Conservation (phyloP, 2,329 filamentous ascomycete genomes). For the Dendryphion nanum region DNA sequence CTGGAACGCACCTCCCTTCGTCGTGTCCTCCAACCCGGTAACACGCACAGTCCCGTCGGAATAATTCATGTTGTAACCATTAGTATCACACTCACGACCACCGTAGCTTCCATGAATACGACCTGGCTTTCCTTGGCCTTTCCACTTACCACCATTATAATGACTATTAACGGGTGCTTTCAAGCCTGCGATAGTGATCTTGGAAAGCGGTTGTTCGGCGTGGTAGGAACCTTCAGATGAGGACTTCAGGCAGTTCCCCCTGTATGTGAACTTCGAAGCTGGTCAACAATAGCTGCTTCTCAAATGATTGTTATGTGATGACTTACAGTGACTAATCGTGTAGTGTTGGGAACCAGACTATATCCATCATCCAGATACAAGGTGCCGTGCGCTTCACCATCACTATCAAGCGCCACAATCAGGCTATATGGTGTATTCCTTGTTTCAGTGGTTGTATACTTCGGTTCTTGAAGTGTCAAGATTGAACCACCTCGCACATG, state of each 20-base stretch:
- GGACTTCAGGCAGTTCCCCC: background rate
- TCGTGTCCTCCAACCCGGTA: too few relatives aligned
- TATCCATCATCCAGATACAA: constrained; percentile 73
- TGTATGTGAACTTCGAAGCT: background rate
- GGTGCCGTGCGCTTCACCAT: constrained; percentile 55
- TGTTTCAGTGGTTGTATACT: constrained; percentile 58
- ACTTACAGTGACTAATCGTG: constrained; percentile 53
- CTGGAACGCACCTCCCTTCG: too few relatives aligned
- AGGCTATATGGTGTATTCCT: constrained; percentile 63
- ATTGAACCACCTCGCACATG: constrained; percentile 62
- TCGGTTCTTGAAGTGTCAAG: constrained; percentile 1
- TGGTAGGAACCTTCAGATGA: background rate
- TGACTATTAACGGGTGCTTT: too few relatives aligned
- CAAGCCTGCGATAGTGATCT: too few relatives aligned
- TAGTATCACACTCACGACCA: too few relatives aligned
- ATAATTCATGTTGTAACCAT: too few relatives aligned
- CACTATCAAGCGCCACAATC: constrained; percentile 56
- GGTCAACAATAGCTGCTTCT: background rate
- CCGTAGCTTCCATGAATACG: too few relatives aligned
- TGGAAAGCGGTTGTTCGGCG: too few relatives aligned
- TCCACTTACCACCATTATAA: too few relatives aligned
- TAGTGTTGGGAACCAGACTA: constrained; percentile 56
- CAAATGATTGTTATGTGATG: constrained; percentile 15
- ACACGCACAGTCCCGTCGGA: too few relatives aligned
- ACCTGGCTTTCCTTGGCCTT: too few relatives aligned